Evolutionary conservation across 1,139 yeast genomes (phyloP).

Genomic region (Starmera stellimalicola): DNA sequence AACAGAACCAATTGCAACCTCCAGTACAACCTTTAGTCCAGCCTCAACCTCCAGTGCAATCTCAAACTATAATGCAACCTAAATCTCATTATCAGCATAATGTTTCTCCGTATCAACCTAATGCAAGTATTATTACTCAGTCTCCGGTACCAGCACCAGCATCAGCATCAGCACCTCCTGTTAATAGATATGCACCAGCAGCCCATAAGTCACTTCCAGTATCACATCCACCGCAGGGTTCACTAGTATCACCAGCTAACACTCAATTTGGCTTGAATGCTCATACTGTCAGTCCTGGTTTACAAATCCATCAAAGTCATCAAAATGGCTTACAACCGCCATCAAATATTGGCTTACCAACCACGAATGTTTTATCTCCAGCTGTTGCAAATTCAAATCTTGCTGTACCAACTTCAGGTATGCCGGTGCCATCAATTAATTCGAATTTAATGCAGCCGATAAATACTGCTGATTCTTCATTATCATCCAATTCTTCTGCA

Average conservation of each 20-base stretch:
- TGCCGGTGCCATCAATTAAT: background rate
- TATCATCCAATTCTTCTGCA: constrained; percentile 6
- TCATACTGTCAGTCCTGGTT: too few species aligned
- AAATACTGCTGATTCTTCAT: constrained; percentile 13
- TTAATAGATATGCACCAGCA: background rate
- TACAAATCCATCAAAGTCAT: too few species aligned
- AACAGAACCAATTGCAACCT: background rate
- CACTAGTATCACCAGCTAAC: too few species aligned
- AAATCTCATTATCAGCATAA: too few species aligned
- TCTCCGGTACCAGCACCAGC: background rate
- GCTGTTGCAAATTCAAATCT: constrained; percentile 3
- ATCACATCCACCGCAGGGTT: constrained; percentile 1
- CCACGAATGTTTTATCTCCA: background rate
- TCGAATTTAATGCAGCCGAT: constrained; percentile 7
- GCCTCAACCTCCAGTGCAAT: background rate
- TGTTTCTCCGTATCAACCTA: background rate
- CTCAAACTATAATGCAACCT: background rate
- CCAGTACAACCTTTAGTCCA: background rate
- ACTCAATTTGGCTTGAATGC: too few species aligned
- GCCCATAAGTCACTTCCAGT: too few species aligned
- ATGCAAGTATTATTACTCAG: background rate
- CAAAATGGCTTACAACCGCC: too few species aligned
- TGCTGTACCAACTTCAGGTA: background rate
- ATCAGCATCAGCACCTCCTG: background rate
- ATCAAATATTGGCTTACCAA: too few species aligned